Conservation (phyloP, 805 yeast species). For the Pichia deserticola region DNA sequence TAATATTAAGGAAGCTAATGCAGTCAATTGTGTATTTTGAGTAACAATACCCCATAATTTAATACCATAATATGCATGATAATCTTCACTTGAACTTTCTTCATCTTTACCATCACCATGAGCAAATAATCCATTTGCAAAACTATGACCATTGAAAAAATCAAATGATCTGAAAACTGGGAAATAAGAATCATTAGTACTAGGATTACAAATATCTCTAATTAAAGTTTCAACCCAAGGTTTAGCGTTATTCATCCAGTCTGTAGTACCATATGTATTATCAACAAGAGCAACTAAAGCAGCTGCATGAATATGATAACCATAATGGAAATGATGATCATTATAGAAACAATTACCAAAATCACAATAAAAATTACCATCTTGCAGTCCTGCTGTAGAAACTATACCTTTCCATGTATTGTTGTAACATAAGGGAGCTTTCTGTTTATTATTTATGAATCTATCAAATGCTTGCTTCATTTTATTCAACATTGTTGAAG, state of each 20-base stretch:
- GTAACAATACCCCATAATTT: conserved; percentile 60
- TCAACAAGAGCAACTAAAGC: conserved; percentile 71
- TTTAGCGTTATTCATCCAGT: conserved; percentile 41
- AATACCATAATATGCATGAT: conserved; percentile 60
- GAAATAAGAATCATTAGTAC: conserved; percentile 42
- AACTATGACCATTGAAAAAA: conserved; percentile 67
- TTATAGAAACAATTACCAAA: conserved; percentile 74
- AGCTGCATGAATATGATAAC: conserved; percentile 77
- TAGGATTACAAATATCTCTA: conserved; percentile 64
- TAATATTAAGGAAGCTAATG: conserved; percentile 52
- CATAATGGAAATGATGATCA: conserved; percentile 86
- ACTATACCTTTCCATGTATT: conserved; percentile 71
- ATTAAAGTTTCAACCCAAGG: conserved; percentile 55
- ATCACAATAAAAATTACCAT: conserved; percentile 34
- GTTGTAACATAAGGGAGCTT: conserved; percentile 71
- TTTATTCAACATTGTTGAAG: conserved; percentile 44
- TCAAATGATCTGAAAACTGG: conserved; percentile 63
- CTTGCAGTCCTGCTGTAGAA: conserved; percentile 49
- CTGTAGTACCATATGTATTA: conserved; percentile 36
- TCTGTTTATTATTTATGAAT: conserved; percentile 64
- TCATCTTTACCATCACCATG: conserved; percentile 66
- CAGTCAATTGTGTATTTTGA: conserved; percentile 44
- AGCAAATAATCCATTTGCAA: conserved; percentile 63
- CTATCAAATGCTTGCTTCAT: conserved; percentile 62
- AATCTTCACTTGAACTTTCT: conserved; percentile 67